phyloP scores from a whole-genome alignment of 129 eudicot species.

The Centaurea solstitialis region DNA sequence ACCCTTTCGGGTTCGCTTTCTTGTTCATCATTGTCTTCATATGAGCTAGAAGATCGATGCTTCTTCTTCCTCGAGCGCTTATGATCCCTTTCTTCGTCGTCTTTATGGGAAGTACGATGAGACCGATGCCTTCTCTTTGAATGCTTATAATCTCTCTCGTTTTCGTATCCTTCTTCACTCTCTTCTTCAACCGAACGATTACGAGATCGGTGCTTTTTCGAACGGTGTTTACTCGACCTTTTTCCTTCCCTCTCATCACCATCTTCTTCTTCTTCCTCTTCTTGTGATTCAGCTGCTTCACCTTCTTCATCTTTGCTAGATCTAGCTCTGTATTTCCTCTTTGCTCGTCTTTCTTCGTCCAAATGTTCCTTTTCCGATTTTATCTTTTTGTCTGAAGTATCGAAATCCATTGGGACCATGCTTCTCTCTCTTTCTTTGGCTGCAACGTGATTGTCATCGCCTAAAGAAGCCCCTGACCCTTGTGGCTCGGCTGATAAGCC shows the following conservation, averaged over 20 bases:
- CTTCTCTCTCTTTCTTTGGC: constrained; percentile 50
- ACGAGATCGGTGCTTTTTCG: constrained; percentile 36
- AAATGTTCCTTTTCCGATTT: constrained; percentile 43
- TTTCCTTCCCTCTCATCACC: constrained; percentile 24
- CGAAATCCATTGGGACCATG: constrained; percentile 38
- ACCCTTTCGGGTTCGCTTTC: constrained; percentile 27
- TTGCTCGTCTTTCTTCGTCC: constrained; percentile 47
- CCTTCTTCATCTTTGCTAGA: constrained; percentile 42
- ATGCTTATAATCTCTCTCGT: constrained; percentile 32
- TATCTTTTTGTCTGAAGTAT: constrained; percentile 25
- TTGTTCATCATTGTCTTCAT: constrained; percentile 36
- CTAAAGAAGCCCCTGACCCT: constrained; percentile 31
- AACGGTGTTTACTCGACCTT: constrained; percentile 28
- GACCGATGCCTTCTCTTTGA: constrained; percentile 55
- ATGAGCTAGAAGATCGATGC: constrained; percentile 38
- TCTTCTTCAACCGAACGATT: constrained; percentile 37
- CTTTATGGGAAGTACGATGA: constrained; percentile 44
- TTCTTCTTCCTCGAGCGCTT: constrained; percentile 41
- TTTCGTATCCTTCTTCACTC: constrained; percentile 22
- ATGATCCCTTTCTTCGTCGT: constrained; percentile 29
- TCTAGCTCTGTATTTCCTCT: constrained; percentile 67
- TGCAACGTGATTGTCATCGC: constrained; percentile 17
- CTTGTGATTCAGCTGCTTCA: constrained; percentile 31
- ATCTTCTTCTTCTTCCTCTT: constrained; percentile 28
- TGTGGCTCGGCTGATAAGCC: constrained; percentile 65